Base-by-base conservation (phyloP, 2,329 filamentous ascomycete genomes). In the Bipolaris gigantea region DNA sequence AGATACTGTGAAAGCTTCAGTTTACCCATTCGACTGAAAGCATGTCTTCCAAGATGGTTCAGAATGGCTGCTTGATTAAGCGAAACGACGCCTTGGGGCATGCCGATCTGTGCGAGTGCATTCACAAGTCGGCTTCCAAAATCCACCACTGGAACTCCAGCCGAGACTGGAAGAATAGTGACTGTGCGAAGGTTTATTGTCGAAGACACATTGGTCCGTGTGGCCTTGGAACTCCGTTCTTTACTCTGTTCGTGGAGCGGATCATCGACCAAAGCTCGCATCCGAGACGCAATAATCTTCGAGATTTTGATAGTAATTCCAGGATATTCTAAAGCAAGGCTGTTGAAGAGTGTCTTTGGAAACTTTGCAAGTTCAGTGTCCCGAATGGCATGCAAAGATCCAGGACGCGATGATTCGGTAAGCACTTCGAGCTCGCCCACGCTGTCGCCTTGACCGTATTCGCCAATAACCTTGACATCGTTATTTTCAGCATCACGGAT, bases 271-370 rank as follows among this genome's bases (percentile, higher is more conserved):
- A 97, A 77, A 38, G 90, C 85, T 56, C 93, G 83, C 94, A 99
- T 97, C 3, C 94, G 86, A 33, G 92, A 92, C 0, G 94, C 94
- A 66, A 99, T 97, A 63, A 99, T 94, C 74, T 97, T 99, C 1
- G 94, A 97, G 25, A 99, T 96, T 75, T 97, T 97, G 73, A 99
- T 97, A 0, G 94, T 97, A 68, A 99, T 99, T 39, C 92, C 95
- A 5, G 94, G 94, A 69, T 99, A 94, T 69, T 99, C 94, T 70
- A 96, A 89, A 0, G 94, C 94, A 48, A 99, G 83, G 69, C 94
- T 99, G 79, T 99, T 99, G 80, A 99, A 99, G 1, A 99, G 78
- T 0, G 91, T 96, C 54, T 93, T 89, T 0, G 94, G 94, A 56
- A 99, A 96, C 66, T 96, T 97, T 54, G 95, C 93, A 25, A 99